Base-by-base conservation (phyloP, 352 stramenopile species). In the Globisporangium barbulae region DNA sequence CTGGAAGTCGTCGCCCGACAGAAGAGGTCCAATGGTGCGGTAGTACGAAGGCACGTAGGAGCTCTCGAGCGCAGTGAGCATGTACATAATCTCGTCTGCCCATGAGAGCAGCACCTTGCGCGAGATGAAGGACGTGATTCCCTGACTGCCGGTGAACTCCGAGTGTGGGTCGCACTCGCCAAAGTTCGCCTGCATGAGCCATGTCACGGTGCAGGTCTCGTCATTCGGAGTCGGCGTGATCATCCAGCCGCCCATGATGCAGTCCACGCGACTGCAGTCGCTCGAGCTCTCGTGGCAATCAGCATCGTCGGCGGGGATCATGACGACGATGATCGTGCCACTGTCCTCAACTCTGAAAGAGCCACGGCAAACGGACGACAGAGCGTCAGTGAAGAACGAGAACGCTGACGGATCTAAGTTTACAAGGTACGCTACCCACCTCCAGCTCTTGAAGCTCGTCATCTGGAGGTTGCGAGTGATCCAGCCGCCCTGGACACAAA, bases 181-280 rank as follows among this genome's bases (percentile, higher is more conserved):
- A 54, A 91, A 91, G 66, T 93, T 90, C 30, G 70, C 77, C 59
- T 93, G 81, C 74, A 89, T 83, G n/a, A 93, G n/a, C 84, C 82
- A 90, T 25, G 81, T 91, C 12, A 91, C 79, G 0, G 70, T 82
- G 52, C 80, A 91, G 2, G 79, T 82, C 22, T 88, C 79, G 49
- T 90, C 77, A 7, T 74, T 74, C 8, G 77, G 72, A 6, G 80
- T 85, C 17, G 81, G 83, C 1, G 75, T 76, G 49, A 93, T 78
- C 45, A 91, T 56, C 77, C 79, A 93, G 22, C 84, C 82, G 4
- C 80, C 79, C 5, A 91, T 64, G 64, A 93, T 77, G 57, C 76
- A 89, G 44, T 91, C 83, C 1, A 88, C 79, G 8, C 81, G 79
- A 17, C 44, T 54, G 8, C 17, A 52, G 5, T 60, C 54, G 21